A percentile compares a stretch with the other conserved stretches of the same genome.
phyloP scores from a whole-genome alignment of 169 alveolate species.

The Ichthyophthirius multifiliis region DNA sequence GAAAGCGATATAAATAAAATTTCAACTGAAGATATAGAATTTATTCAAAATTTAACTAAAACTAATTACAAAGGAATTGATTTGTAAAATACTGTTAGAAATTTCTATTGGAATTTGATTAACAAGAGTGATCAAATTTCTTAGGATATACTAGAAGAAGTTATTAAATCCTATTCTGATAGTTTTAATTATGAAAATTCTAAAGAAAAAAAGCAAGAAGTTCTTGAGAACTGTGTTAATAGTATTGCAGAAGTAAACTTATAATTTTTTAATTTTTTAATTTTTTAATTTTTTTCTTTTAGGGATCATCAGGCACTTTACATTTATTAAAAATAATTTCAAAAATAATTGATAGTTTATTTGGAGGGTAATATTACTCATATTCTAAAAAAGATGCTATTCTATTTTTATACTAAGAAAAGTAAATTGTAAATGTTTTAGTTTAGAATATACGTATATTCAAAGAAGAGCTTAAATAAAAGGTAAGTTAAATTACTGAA shows the following conservation, averaged over 20 bases:
- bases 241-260: constrained; percentile 12
- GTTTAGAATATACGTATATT: constrained; percentile 40
- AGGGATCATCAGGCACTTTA: constrained; percentile 8
- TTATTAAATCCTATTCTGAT: constrained; percentile 5
- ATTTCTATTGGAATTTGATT: constrained; percentile 33
- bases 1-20: constrained; percentile 56
- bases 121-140: constrained; percentile 6
- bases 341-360: constrained; percentile 3
- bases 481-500: background rate
- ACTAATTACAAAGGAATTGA: constrained; percentile 34
- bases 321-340: constrained; percentile 4
- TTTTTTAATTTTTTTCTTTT: background rate
- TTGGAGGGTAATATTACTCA: background rate
- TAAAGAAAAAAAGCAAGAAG: constrained; percentile 2
- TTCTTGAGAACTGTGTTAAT: constrained; percentile 21
- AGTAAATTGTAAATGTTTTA: constrained; percentile 30
- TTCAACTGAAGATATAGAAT: constrained; percentile 67
- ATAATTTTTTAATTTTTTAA: background rate
- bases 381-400: constrained; percentile 18
- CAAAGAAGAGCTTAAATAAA: constrained; percentile 14
- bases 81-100: constrained; percentile 12
- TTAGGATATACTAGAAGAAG: constrained; percentile 10
- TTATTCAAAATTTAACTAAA: constrained; percentile 65
- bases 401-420: constrained; percentile 18
- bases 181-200: background rate